Evolutionary conservation across 2,329 filamentous ascomycete genomes (phyloP).

Genomic region (Plenodomus tracheiphilus): DNA sequence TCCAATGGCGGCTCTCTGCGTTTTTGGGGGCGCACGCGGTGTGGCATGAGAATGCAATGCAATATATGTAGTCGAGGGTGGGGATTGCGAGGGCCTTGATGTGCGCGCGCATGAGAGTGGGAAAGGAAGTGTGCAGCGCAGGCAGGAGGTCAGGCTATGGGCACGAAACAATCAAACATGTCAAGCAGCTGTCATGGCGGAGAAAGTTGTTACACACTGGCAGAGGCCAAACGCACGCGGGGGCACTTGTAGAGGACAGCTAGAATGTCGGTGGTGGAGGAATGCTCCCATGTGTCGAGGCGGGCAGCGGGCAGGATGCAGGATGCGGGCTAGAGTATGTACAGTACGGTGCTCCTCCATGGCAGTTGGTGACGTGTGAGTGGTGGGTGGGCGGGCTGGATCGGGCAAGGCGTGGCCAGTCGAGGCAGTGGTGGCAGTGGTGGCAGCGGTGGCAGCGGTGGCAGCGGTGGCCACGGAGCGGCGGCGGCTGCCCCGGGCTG

Average conservation of each 20-base stretch:
- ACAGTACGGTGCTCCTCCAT: too few relatives aligned
- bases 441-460: constrained; percentile 5
- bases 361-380: constrained; percentile 4
- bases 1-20: constrained; percentile 19
- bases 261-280: too few relatives aligned
- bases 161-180: background rate
- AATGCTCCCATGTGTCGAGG: background rate
- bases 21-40: constrained; percentile 14
- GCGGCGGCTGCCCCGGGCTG: too few relatives aligned
- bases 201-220: too few relatives aligned
- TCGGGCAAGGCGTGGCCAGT: background rate
- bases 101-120: too few relatives aligned
- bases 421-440: too few relatives aligned
- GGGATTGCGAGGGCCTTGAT: constrained; percentile 1
- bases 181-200: too few relatives aligned
- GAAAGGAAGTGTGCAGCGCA: too few relatives aligned
- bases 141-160: too few relatives aligned
- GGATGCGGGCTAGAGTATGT: too few relatives aligned
- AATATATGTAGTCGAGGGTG: background rate
- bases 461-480: constrained; percentile 13
- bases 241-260: too few relatives aligned
- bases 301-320: background rate
- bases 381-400: constrained; percentile 1
- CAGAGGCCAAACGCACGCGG: too few relatives aligned
- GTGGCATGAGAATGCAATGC: constrained; percentile 9